Base-by-base conservation (phyloP, 495 filamentous ascomycete genomes). In the Rhypophila decipiens region DNA sequence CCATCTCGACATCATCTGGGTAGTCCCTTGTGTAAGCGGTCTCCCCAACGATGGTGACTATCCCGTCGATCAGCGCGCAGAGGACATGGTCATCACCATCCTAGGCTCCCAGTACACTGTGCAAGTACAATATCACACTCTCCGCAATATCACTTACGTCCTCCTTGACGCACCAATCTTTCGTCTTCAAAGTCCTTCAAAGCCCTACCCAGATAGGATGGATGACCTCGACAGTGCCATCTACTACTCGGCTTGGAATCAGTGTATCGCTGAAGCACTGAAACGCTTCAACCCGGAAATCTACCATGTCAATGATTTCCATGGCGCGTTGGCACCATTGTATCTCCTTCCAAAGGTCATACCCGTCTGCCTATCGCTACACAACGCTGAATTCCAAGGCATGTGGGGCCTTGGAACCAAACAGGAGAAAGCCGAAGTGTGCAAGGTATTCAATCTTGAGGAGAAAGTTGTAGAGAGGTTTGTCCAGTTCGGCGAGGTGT, bases 221-320 rank as follows among this genome's bases (percentile, higher is more conserved):
- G 82, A 86, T 53, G 82, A 86, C 53, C 66, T 86, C 47, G 79
- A 84, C 44, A 78, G 74, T 49, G 82, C 82, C 19, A 79, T 86
- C 24, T 83, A 83, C 63, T 86, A 86, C 55, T 82, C 81, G 0
- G 78, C 82, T 0, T 86, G 82, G 82, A 86, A 86, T 46, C 73
- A 77, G 46, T 85, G 82, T 48, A 83, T 85, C 51, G 77, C 82
- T 0, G 67, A 79, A 47, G 59, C 79, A 0, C 71, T 85, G 40
- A 72, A 58, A 12, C 68, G 74, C 37, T 79, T 77, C 56, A n/a
- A n/a, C n/a, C 44, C 52, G 17, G 72, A 79, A 0, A 68, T 84
- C 42, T 88, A 88, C 59, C 84, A 88, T 58, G 81, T 87, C 56
- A 88, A 88, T 59, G 84, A 88, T 57, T 88, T 86, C 56, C 84